Base-by-base conservation (phyloP, 129 eudicot genomes). In the Pseudognaphalium luteoalbum region DNA sequence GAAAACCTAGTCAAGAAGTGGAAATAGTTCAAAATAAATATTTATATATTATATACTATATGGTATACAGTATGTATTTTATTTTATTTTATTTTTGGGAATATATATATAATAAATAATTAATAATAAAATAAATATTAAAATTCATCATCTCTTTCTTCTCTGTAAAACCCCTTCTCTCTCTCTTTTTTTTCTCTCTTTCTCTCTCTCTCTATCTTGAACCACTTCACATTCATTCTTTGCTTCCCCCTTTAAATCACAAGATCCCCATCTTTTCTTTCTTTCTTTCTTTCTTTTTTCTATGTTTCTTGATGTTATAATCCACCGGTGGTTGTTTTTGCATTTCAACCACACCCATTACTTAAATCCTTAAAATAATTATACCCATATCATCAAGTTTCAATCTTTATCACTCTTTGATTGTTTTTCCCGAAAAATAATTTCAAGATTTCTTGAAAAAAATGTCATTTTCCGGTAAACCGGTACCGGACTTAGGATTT, bases 211-310 rank as follows among this genome's bases (percentile, higher is more conserved):
- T 83, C 86, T 83, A 70, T 58, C 73, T 78, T 67, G 79, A 81
- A 83, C 86, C 74, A 84, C 75, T 76, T 63, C 86, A 89, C 93
- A 81, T 90, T 87, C 93, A 87, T 90, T 92, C 94, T 86, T 92
- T 90, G 86, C 92, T 86, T 92, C 89, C 16, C 32, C 87, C 89
- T 82, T 89, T 77, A 69, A 82, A 68, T 92, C 98, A 92, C 98
- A 91, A 90, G 98, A 92, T 92, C 98, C 88, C 89, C 97, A 81
- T 83, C 86, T 74, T 63, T 68, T 25, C n/a, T n/a, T n/a, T 66
- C 59, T 22, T 59, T 50, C 35, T 62, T 81, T 76, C 62, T 66
- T 50, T 75, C 70, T 73, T 59, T 66, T 66, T 76, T 47, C 52
- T 78, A 42, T 44, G 78, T 61, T 78, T 74, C 74, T 59, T 74